phyloP scores from a whole-genome alignment of 2,329 filamentous ascomycete genomes.

The Microcera coccophila region DNA sequence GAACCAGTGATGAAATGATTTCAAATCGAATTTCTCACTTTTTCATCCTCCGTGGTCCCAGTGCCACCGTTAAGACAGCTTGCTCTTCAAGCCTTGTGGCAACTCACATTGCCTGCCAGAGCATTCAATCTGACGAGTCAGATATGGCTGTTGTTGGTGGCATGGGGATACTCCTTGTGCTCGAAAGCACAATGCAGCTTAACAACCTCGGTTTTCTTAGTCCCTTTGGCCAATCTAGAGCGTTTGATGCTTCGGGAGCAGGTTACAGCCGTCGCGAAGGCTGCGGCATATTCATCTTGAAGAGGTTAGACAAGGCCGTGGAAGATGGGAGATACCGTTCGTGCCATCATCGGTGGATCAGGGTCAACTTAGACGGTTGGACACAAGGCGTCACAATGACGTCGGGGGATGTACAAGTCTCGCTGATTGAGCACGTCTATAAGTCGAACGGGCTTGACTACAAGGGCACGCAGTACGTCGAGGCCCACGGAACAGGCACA shows the following conservation, averaged over 20 bases:
- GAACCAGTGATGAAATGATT: conserved; percentile 25
- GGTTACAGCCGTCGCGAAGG: conserved; percentile 31
- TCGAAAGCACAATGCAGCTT: conserved; percentile 8
- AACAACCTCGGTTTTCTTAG: conserved; percentile 44
- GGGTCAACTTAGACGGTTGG: conserved; percentile 37
- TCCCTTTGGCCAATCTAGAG: conserved; percentile 27
- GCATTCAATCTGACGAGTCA: conserved; percentile 25
- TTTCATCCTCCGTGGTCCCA: conserved; percentile 38
- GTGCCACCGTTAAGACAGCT: conserved; percentile 39
- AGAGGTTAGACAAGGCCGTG: conserved; percentile 46
- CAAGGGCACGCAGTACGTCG: conserved; percentile 15
- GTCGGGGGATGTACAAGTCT: conserved; percentile 8
- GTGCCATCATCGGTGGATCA: conserved; percentile 32
- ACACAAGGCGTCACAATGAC: conserved; percentile 37
- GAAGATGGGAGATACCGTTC: conserved; percentile 36
- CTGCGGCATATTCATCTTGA: conserved; percentile 42
- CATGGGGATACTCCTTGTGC: conserved; percentile 16
- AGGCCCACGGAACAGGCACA: conserved; percentile 39
- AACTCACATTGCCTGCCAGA: conserved; percentile 31
- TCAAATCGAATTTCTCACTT: conserved; percentile 41
- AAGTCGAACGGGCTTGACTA: conserved; percentile 14
- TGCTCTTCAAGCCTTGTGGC: conserved; percentile 33
- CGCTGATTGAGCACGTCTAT: conserved; percentile 29
- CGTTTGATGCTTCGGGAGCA: conserved; percentile 30
- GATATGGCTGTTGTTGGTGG: conserved; percentile 14